Base-by-base conservation (phyloP, 176 grass and related monocot genomes). In the Zea luxurians region DNA sequence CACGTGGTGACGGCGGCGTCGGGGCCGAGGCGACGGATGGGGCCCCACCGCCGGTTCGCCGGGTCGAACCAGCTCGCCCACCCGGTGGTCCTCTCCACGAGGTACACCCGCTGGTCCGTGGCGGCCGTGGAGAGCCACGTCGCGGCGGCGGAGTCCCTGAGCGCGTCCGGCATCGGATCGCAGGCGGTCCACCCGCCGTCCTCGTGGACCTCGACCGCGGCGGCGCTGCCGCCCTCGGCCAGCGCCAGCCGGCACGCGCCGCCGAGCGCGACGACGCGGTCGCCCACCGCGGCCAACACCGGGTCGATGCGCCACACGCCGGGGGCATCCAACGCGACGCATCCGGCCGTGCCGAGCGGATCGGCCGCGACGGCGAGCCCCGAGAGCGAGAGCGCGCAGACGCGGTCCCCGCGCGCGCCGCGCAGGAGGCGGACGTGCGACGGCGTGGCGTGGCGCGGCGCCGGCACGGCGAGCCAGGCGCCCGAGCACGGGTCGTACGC, bases 1-100 rank as follows among this genome's bases (percentile, higher is more conserved):
- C 85, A 94, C 2, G 65, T 17, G 20, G 71, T 66, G 1, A 87
- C 64, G 13, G 65, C 17, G 38, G 68, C 13, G 42, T 90, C 90
- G 10, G 72, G 87, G 0, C 21, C 48, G 17, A 92, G 67, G 18
- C 40, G 80, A 3, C 88, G 66, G 1, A 71, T 83, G 1, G 87
- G 78, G 1, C 92, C 90, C 96, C 96, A 99, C 44, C 8, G 81
- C 78, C 75, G 80, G 6, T 3, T 71, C 40, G 75, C 84, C n/a
- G 92, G 92, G 64, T 99, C 83, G 78, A 99, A 99, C 81, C 83
- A 92, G 81, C 90, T 90, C 10, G 85, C 74, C 36, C 75, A 85
- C 40, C 84, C 92, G 55, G 79, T 79, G 70, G 61, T 62, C 61
- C 80, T 78, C 61, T 92, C 88, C 15, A 78, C 57, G 6, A 95